A percentile compares a stretch with the other conserved stretches of the same genome.
Conservation (phyloP, 768 basidiomycete species). For the Cubamyces lactineus region DNA sequence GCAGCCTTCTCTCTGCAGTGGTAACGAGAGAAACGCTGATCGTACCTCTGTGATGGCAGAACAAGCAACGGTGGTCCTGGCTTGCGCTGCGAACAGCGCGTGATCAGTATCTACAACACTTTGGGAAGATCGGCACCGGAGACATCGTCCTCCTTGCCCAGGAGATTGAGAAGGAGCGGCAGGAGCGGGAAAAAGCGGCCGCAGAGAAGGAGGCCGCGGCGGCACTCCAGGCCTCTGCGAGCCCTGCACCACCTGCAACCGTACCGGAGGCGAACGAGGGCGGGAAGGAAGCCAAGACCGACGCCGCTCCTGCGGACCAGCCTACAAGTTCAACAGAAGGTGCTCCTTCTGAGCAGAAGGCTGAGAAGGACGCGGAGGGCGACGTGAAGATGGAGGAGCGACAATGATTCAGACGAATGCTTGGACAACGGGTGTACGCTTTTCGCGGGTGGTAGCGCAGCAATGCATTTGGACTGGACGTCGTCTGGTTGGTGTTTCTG, state of each 20-base stretch:
- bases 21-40: neutral
- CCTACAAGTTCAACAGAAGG: neutral
- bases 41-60: constrained; percentile 45
- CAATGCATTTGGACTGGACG: constrained; percentile 3
- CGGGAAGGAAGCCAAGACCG: constrained; percentile 11
- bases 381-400: constrained; percentile 37
- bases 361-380: constrained; percentile 26
- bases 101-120: constrained; percentile 72
- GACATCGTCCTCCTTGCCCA: constrained; percentile 52
- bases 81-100: constrained; percentile 77
- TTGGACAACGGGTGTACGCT: neutral
- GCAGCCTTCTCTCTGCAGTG: constrained; percentile 1
- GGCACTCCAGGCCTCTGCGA: constrained; percentile 27
- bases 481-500: neutral
- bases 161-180: constrained; percentile 34
- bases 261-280: neutral
- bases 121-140: constrained; percentile 81
- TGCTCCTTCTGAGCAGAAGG: neutral
- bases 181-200: constrained; percentile 41
- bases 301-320: neutral
- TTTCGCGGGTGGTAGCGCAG: neutral
- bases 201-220: constrained; percentile 32
- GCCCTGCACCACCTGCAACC: constrained; percentile 15
- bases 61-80: constrained; percentile 80
- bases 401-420: neutral